A percentile compares a stretch with the other conserved stretches of the same genome.
Conservation (phyloP, 1,139 yeast genomes). For the Ashbya aceris region DNA sequence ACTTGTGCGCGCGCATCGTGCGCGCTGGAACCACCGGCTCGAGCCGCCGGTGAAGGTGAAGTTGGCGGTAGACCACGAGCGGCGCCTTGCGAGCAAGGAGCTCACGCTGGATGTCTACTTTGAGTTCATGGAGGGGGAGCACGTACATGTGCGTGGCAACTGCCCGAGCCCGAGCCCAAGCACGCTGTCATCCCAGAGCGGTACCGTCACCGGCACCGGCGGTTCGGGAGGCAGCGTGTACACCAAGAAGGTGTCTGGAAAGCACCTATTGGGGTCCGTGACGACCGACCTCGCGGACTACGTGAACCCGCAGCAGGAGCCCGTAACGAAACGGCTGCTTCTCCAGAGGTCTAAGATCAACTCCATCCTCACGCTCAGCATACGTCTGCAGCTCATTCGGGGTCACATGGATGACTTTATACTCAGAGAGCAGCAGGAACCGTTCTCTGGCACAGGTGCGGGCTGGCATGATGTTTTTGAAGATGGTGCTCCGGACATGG, state of each 20-base stretch:
- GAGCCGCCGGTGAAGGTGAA: slow-evolving; percentile 33
- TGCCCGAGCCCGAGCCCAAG: background rate
- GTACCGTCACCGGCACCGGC: background rate
- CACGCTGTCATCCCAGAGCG: background rate
- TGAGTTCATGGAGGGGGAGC: slow-evolving; percentile 22
- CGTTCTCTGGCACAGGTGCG: slow-evolving; percentile 16
- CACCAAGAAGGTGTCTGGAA: slow-evolving; percentile 27
- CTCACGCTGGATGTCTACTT: slow-evolving; percentile 32
- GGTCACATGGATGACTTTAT: slow-evolving; percentile 33
- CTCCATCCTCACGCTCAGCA: slow-evolving; percentile 52
- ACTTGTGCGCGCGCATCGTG: slow-evolving; percentile 41
- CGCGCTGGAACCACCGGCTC: slow-evolving; percentile 38
- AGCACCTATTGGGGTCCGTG: slow-evolving; percentile 51
- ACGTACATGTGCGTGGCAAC: slow-evolving; percentile 2
- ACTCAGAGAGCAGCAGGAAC: slow-evolving; percentile 6
- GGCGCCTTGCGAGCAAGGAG: slow-evolving; percentile 30
- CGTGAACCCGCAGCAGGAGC: slow-evolving; percentile 45
- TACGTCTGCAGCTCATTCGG: slow-evolving; percentile 37
- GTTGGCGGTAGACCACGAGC: slow-evolving; percentile 34
- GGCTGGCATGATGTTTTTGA: slow-evolving; percentile 21
- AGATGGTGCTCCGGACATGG: slow-evolving; percentile 11
- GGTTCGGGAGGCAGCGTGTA: slow-evolving; percentile 6
- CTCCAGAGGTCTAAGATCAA: slow-evolving; percentile 74
- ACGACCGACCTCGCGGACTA: slow-evolving; percentile 67
- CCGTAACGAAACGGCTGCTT: slow-evolving; percentile 49